Percentiles rank a stretch among this genome's conserved stretches.
Evolutionary conservation across 148 eudicot species (phyloP).

Genomic region (Oxyria digyna): DNA sequence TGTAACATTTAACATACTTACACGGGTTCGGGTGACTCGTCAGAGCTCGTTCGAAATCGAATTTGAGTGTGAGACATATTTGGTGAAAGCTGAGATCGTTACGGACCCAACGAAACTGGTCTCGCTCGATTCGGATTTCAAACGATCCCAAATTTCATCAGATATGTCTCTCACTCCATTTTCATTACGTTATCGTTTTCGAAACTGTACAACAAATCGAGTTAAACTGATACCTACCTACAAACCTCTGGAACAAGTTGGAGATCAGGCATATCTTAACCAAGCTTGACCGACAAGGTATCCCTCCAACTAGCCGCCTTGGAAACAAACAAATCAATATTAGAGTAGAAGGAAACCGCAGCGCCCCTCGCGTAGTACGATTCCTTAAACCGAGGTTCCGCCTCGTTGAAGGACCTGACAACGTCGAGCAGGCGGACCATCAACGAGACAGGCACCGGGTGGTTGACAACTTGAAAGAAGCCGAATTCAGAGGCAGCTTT

Average conservation of each 20-base stretch:
- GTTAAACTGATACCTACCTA: too few species aligned
- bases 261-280: slow-evolving; percentile 15
- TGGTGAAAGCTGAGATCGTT: too few species aligned
- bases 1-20: too few species aligned
- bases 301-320: slow-evolving; percentile 83
- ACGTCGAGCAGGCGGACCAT: slow-evolving; percentile 18
- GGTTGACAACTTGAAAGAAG: slow-evolving; percentile 57
- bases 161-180: too few species aligned
- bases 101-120: too few species aligned
- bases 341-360: slow-evolving; percentile 32
- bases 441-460: slow-evolving; percentile 20
- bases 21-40: too few species aligned
- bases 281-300: slow-evolving; percentile 30
- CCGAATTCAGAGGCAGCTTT: slow-evolving; percentile 34
- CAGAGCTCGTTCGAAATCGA: too few species aligned
- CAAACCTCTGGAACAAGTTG: slow-evolving; percentile 22
- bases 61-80: too few species aligned
- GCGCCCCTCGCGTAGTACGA: slow-evolving; percentile 20
- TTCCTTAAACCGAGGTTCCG: slow-evolving; percentile 21
- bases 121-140: too few species aligned
- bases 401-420: slow-evolving; percentile 33
- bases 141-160: too few species aligned
- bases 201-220: too few species aligned
- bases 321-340: slow-evolving; percentile 39
- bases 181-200: too few species aligned